phyloP scores from a whole-genome alignment of 257 asterid species.

The Orobanche coerulescens region DNA sequence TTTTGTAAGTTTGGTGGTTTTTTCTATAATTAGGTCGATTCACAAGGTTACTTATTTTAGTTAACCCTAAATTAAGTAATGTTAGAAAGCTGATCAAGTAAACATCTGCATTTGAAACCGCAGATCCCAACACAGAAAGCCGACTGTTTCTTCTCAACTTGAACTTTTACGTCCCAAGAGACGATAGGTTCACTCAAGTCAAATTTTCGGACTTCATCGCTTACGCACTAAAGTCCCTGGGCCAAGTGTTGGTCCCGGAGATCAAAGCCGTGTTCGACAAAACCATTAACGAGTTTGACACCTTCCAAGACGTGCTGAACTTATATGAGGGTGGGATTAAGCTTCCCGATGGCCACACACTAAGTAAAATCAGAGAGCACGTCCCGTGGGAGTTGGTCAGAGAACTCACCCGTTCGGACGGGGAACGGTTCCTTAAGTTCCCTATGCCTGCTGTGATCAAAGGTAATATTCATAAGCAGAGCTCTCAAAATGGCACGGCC shows the following conservation, averaged over 20 bases:
- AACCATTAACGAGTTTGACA: slow-evolving; percentile 78
- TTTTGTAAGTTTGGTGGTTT: too few relatives aligned
- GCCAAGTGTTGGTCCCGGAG: slow-evolving; percentile 67
- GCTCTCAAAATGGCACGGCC: too few relatives aligned
- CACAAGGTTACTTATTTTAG: too few relatives aligned
- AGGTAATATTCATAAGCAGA: too few relatives aligned
- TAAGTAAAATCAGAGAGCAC: slow-evolving; percentile 34
- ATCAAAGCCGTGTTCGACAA: slow-evolving; percentile 53
- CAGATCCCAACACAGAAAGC: slow-evolving; percentile 72
- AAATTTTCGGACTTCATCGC: slow-evolving; percentile 81
- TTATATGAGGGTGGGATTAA: slow-evolving; percentile 54
- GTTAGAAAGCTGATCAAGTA: neutral
- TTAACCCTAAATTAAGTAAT: too few relatives aligned
- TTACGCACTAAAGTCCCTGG: slow-evolving; percentile 67
- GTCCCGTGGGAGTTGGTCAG: slow-evolving; percentile 64
- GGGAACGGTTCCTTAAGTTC: slow-evolving; percentile 50
- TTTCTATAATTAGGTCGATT: too few relatives aligned
- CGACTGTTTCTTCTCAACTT: slow-evolving; percentile 50
- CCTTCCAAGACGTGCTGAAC: slow-evolving; percentile 56
- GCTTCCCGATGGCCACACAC: slow-evolving; percentile 40
- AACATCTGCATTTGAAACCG: too few relatives aligned
- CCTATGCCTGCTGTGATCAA: slow-evolving; percentile 74
- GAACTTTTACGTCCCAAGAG: slow-evolving; percentile 67
- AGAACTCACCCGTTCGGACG: slow-evolving; percentile 64
- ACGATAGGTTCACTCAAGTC: slow-evolving; percentile 62